Evolutionary conservation across 1,284 basidiomycete genomes (phyloP).

Genomic region (Cronartium ribicola): DNA sequence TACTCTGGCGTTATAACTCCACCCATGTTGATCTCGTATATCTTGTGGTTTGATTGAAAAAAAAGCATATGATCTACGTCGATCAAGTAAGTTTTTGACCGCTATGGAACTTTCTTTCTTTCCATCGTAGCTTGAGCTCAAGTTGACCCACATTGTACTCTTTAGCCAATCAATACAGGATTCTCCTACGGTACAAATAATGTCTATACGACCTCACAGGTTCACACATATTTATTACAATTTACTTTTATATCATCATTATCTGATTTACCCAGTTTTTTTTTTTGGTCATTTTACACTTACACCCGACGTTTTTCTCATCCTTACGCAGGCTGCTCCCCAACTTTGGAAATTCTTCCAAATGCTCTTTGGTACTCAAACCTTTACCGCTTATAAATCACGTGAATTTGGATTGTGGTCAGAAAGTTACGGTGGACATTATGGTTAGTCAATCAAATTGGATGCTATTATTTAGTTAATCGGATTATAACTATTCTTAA

Average conservation of each 20-base stretch:
- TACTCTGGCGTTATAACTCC: too few species aligned
- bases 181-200: constrained; percentile 37
- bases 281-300: too few species aligned
- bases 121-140: background rate
- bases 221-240: too few species aligned
- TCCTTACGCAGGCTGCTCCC: constrained; percentile 10
- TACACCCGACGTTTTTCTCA: too few species aligned
- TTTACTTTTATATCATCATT: too few species aligned
- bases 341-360: constrained; percentile 38
- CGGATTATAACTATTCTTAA: background rate
- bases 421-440: constrained; percentile 42
- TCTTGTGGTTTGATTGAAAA: too few species aligned
- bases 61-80: constrained; percentile 66
- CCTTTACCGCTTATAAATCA: constrained; percentile 26
- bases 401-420: constrained; percentile 31
- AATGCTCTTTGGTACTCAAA: constrained; percentile 28
- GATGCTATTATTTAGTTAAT: too few species aligned
- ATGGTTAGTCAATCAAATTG: constrained; percentile 17
- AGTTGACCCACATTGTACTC: background rate
- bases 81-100: constrained; percentile 55
- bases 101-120: background rate
- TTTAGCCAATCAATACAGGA: constrained; percentile 52
- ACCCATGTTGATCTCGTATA: too few species aligned
- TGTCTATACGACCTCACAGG: constrained; percentile 24
- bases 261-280: too few species aligned